Conservation (phyloP, 1,139 yeast species). For the Taphrina flavorubra region DNA sequence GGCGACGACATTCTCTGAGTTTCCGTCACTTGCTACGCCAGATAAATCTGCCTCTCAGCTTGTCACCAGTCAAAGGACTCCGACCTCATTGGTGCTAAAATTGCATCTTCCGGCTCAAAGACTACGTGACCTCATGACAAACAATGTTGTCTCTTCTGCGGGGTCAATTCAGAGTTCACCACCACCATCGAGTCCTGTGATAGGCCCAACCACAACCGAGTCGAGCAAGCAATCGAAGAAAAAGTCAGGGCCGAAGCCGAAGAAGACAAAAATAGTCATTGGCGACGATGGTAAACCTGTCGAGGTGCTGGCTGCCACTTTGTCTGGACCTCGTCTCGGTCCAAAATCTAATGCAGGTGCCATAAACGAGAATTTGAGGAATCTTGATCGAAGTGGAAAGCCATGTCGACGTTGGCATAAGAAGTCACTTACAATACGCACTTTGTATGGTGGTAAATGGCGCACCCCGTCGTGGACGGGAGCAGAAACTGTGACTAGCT, state of each 20-base stretch:
- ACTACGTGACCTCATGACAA: conserved; percentile 11
- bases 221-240: conserved; percentile 11
- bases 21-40: not conserved
- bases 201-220: conserved; percentile 1
- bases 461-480: conserved; percentile 14
- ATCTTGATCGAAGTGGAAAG: conserved; percentile 58
- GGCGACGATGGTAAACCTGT: conserved; percentile 28
- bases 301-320: conserved; percentile 5
- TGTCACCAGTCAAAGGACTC: conserved; percentile 19
- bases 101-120: conserved; percentile 22
- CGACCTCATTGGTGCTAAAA: conserved; percentile 19
- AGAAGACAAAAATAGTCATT: conserved; percentile 24
- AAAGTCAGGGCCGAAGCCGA: conserved; percentile 26
- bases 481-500: not conserved
- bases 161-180: conserved; percentile 25
- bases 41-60: not conserved
- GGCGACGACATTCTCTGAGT: conserved; percentile 6
- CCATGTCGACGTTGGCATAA: conserved; percentile 59
- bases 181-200: conserved; percentile 29
- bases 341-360: conserved; percentile 46
- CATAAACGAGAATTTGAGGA: conserved; percentile 46
- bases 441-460: conserved; percentile 50
- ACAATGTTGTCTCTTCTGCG: conserved; percentile 1
- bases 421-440: conserved; percentile 56
- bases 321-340: conserved; percentile 44